A percentile compares a stretch with the other conserved stretches of the same genome.
These are phyloP conservation scores for Begonia masoniana DNA, from an alignment of 306 rosid genomes.

Conservation along the genomic window DNA sequence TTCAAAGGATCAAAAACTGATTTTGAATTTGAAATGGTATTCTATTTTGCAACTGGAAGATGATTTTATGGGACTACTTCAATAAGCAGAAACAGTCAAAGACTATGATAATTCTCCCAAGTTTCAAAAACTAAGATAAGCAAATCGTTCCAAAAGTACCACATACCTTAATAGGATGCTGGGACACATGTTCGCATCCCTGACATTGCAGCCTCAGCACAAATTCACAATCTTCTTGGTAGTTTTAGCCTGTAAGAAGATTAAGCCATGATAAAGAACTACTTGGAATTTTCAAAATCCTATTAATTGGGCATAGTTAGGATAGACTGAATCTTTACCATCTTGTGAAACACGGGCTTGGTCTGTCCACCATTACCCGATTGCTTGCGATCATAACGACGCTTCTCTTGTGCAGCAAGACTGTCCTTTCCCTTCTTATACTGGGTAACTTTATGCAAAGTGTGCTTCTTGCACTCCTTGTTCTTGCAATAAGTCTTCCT, in stretches of 20 bases:
- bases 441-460: slow-evolving; percentile 40
- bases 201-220: slow-evolving; percentile 39
- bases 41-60: slow-evolving; percentile 29
- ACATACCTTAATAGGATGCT: slow-evolving; percentile 32
- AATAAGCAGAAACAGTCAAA: slow-evolving; percentile 26
- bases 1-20: too few relatives aligned
- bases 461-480: slow-evolving; percentile 41
- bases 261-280: too few relatives aligned
- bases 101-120: too few relatives aligned
- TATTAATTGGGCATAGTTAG: too few relatives aligned
- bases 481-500: slow-evolving; percentile 29
- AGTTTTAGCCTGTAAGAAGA: slow-evolving; percentile 24
- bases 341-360: slow-evolving; percentile 26
- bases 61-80: slow-evolving; percentile 74
- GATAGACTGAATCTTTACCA: slow-evolving; percentile 5
- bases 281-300: too few relatives aligned
- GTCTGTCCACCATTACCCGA: slow-evolving; percentile 41
- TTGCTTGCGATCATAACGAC: slow-evolving; percentile 43
- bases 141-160: too few relatives aligned
- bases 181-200: slow-evolving; percentile 34
- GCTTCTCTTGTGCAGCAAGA: slow-evolving; percentile 37
- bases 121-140: too few relatives aligned
- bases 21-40: too few relatives aligned
- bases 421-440: slow-evolving; percentile 36
- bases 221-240: slow-evolving; percentile 34